phyloP scores from a whole-genome alignment of 2,329 filamentous ascomycete genomes.

The Fusarium sp. region DNA sequence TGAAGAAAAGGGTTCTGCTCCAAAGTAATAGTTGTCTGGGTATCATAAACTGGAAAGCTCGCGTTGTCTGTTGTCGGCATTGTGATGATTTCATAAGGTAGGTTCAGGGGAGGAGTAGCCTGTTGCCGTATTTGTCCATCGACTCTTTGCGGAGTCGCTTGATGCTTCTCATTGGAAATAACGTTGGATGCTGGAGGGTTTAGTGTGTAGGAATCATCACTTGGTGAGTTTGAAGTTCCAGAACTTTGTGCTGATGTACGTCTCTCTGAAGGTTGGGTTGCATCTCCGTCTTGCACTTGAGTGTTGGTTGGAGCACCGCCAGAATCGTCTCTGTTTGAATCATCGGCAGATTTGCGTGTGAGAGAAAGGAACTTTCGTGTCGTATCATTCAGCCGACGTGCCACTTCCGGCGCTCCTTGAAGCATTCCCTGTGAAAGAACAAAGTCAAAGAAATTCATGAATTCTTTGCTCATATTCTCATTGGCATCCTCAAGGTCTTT shows the following conservation, averaged over 20 bases:
- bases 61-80: constrained; percentile 64
- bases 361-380: constrained; percentile 69
- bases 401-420: constrained; percentile 66
- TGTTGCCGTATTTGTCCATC: constrained; percentile 28
- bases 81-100: constrained; percentile 61
- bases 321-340: constrained; percentile 15
- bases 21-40: constrained; percentile 33
- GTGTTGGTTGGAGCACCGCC: not conserved
- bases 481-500: constrained; percentile 75
- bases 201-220: not conserved
- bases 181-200: not conserved
- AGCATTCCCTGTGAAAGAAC: constrained; percentile 68
- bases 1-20: constrained; percentile 22
- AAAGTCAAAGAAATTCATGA: constrained; percentile 73
- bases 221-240: constrained; percentile 15
- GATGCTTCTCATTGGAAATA: constrained; percentile 1
- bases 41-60: constrained; percentile 59
- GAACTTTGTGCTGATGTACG: constrained; percentile 10
- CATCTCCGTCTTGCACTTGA: not conserved
- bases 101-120: constrained; percentile 30
- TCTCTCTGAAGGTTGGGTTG: constrained; percentile 1
- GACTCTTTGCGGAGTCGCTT: constrained; percentile 22
- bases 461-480: constrained; percentile 78
- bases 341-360: constrained; percentile 59
- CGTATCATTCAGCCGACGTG: constrained; percentile 65